A percentile compares a stretch with the other conserved stretches of the same genome.
These are phyloP conservation scores for Neopestalotiopsis clavispora DNA, from an alignment of 2,329 filamentous ascomycete genomes.

Conservation along the genomic window DNA sequence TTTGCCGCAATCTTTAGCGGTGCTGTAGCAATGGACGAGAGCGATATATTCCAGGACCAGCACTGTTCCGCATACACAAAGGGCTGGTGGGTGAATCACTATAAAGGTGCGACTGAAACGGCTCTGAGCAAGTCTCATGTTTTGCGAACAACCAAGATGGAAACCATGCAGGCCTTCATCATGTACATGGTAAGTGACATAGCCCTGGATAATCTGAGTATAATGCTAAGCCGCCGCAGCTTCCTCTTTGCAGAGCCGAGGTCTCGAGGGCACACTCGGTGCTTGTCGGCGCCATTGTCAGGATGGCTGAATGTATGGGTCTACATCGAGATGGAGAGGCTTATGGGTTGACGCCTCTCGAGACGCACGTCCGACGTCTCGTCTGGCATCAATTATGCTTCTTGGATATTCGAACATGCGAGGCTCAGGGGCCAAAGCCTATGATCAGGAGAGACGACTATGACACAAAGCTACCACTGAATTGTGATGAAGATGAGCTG, in stretches of 20 bases:
- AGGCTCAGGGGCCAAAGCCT: conserved; percentile 74
- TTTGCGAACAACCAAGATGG: conserved; percentile 70
- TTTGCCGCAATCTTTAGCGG: conserved; percentile 74
- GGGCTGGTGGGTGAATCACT: conserved; percentile 63
- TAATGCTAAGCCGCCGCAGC: conserved; percentile 45
- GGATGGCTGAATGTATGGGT: conserved; percentile 79
- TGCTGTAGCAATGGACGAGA: conserved; percentile 67
- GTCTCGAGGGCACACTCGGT: conserved; percentile 76
- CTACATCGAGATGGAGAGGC: conserved; percentile 72
- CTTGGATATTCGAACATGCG: conserved; percentile 75
- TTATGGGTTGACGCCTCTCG: conserved; percentile 69
- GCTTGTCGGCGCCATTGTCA: conserved; percentile 72
- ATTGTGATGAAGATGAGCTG: conserved; percentile 72
- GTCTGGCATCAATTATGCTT: conserved; percentile 82
- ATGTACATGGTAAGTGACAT: conserved; percentile 70
- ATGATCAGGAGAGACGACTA: conserved; percentile 77
- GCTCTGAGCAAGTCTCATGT: conserved; percentile 73
- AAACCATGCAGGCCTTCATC: conserved; percentile 77
- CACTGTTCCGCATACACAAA: conserved; percentile 46
- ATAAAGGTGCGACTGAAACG: conserved; percentile 65
- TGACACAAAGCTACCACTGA: conserved; percentile 74
- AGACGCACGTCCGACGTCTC: conserved; percentile 73
- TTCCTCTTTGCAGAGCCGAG: conserved; percentile 74
- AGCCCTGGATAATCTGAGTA: conserved; percentile 2
- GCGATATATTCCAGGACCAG: conserved; percentile 48